Evolutionary conservation across 345 rosid species (phyloP), one percentile per base, ranked within the genome.

Genomic region (Aurinia saxatilis): DNA sequence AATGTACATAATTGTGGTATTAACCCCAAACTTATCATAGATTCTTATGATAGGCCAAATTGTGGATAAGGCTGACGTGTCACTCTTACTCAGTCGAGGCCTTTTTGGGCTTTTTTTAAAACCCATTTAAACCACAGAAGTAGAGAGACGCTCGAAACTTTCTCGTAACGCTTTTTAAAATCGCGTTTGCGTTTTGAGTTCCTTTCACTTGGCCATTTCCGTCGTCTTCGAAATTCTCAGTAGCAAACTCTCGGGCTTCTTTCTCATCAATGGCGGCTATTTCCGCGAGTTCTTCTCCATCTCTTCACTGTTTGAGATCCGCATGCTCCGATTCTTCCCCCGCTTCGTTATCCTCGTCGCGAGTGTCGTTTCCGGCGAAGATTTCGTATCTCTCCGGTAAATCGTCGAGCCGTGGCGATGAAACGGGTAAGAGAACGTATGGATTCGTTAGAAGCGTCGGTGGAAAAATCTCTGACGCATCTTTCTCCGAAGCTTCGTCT

Each of bases 191-290:
- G 63, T 44, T 54, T 10, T 29, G 3, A 25, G 15, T n/a, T 10
- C 13, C 5, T 8, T 54, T 1, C 13, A 45, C 29, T 40, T 10
- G 16, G 12, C 9, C 2, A 38, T 39, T 19, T 19, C 29, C 18
- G 34, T 60, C 38, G 67, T 42, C 73, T 50, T 45, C 48, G 27
- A n/a, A 53, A 47, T 23, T 23, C 31, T 35, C 40, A 64, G 48
- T 30, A 37, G 47, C 60, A 29, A 51, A 58, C 50, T 11, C 3
- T 21, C 40, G 2, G 18, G 30, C 1, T 1, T 50, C 53, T 6
- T 5, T 25, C 58, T 60, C 62, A 60, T 57, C 45, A 56, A 80
- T 78, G 84, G 84, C 77, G 63, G 73, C 78, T 30, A 49, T 73
- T 29, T 67, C 75, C 0, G 17, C 76, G 7, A 38, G 60, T 5